Percentiles rank a stretch among this genome's conserved stretches.
These are phyloP conservation scores for Backusella tarrabulga DNA, from an alignment of 192 early-diverging fungal genomes.

Conservation along the genomic window DNA sequence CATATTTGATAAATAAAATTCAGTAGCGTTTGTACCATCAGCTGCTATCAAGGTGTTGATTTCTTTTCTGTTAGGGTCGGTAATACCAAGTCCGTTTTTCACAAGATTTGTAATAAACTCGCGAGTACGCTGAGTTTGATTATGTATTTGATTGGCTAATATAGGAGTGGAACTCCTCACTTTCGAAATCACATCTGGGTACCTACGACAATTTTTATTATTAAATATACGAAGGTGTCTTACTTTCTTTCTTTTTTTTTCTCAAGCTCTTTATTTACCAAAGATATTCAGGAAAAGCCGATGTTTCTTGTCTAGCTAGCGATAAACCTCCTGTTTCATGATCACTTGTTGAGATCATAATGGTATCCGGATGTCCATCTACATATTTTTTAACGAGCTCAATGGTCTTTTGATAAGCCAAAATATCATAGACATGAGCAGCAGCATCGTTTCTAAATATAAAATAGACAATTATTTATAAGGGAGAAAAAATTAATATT, in stretches of 20 bases:
- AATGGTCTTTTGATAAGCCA: conserved; percentile 84
- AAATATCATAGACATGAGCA: conserved; percentile 88
- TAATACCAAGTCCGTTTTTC: conserved; percentile 66
- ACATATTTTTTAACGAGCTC: conserved; percentile 74
- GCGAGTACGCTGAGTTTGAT: conserved; percentile 63
- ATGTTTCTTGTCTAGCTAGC: conserved; percentile 68
- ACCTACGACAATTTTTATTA: conserved; percentile 35
- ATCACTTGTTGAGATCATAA: conserved; percentile 90
- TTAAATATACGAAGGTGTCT: neutral
- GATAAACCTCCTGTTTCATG: conserved; percentile 98
- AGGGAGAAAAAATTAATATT: neutral
- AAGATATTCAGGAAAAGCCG: conserved; percentile 82
- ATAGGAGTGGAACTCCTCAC: conserved; percentile 70
- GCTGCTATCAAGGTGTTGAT: conserved; percentile 27
- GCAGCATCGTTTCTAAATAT: conserved; percentile 83
- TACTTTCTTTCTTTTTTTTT: neutral
- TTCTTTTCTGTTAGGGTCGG: conserved; percentile 66
- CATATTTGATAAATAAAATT: conserved; percentile 51
- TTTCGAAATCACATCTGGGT: conserved; percentile 67
- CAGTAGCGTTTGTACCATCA: conserved; percentile 30
- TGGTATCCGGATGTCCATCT: conserved; percentile 74
- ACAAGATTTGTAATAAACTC: conserved; percentile 50
- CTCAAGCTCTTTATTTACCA: conserved; percentile 48
- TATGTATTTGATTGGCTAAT: conserved; percentile 29
- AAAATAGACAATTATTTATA: conserved; percentile 1